Evolutionary conservation across 495 filamentous ascomycete genomes (phyloP), one percentile per base, ranked within the genome.

Genomic region (Wilcoxina mikolae): DNA sequence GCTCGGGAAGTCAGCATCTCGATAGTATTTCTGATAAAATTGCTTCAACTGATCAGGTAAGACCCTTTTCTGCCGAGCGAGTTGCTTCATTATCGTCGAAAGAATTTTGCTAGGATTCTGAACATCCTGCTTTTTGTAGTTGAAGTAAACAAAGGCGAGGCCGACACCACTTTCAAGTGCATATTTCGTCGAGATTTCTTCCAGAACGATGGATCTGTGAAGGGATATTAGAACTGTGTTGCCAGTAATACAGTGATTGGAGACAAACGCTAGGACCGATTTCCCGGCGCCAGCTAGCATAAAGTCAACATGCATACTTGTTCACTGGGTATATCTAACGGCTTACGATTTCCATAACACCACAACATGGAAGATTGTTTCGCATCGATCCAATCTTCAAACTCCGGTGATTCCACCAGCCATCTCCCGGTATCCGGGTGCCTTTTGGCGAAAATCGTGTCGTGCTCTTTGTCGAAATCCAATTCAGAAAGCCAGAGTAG

Each of bases 341-440:
- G 15, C 31, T 7, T 35, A 35, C 31, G 7, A 35, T 12, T 26
- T 11, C 54, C 54, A 26, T 56, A 18, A 20, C 54, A 56, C 54
- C 54, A 56, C 2, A 56, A 22, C 0, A 52, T 20, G 23, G n/a
- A 43, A 25, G 33, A 20, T 15, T 56, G 17, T 15, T 22, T 3
- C 0, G n/a, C 25, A 3, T 31, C 12, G 17, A 22, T 23, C 54
- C 54, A 56, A 4, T 52, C 47, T 12, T 42, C 29, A 3, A 56
- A 31, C 44, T 28, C 3, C 15, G 15, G 2, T 2, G 47, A 52
- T n/a, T 56, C 35, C 11, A 52, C 15, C 9, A 56, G 24, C 54
- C 54, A 56, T n/a, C 10, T 52, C 7, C 54, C 54, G 2, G 48
- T 56, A 22, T 24, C 47, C 5, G 28, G 0, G 11, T 56, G 47